Evolutionary conservation across 257 asterid species (phyloP), one percentile per base, ranked within the genome.

Genomic region (Petunia axillaris): DNA sequence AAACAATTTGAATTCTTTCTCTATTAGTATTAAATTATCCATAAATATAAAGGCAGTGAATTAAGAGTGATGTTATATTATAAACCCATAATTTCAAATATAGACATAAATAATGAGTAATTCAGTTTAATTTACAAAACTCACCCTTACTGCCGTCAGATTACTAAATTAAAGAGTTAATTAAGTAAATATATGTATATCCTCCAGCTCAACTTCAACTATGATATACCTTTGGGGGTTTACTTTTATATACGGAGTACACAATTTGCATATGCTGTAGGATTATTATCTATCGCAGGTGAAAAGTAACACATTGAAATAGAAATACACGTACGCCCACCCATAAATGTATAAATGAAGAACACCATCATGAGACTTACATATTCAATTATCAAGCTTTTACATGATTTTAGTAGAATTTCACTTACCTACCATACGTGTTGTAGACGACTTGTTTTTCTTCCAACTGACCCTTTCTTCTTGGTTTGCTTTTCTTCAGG

Each of bases 331-430:
- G 41, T 9, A 46, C 3, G 2, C 59, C 10, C 25, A 46, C 3
- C 41, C 43, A 25, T 10, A 68, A 16, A 16, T 43, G 8, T 68
- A 37, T 8, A 36, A 67, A 60, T 60, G 3, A 16, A 25, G 66
- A 5, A 60, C 0, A 57, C 9, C 9, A 16, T 70, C 59, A 70
- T 16, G 55, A 70, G 25, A 46, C 41, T 70, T 16, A 57, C 59
- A 46, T 70, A 25, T 4, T 4, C 3, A 11, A 71, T 2, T 46
- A 5, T 65, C 10, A 39, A 48, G 3, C 5, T 13, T 71, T 71
- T 48, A 46, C 41, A 46, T 71, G 60, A 71, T 71, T 46, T 71
- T 46, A 46, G 77, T 48, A 25, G 58, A 68, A 71, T 71, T 71
- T 4, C 43, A 71, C 43, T 48, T 71, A 71, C 77, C 77, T 48